phyloP scores from a whole-genome alignment of 2,329 filamentous ascomycete genomes.

The Aspergillus pseudoviridinutans region DNA sequence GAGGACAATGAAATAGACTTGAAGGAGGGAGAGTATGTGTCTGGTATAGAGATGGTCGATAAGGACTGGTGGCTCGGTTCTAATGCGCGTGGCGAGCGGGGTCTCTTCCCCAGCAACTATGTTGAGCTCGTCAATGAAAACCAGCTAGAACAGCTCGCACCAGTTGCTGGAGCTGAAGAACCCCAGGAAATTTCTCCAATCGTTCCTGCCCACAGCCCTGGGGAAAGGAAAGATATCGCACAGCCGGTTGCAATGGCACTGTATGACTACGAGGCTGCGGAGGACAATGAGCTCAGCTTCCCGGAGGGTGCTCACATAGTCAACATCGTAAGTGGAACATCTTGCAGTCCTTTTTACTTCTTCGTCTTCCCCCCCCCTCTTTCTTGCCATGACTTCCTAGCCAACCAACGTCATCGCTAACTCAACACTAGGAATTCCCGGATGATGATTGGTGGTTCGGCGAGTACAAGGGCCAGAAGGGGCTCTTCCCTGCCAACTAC shows the following conservation, averaged over 20 bases:
- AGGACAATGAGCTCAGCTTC: conserved; percentile 85
- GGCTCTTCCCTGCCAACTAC: conserved; percentile 68
- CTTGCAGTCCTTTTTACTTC: not conserved
- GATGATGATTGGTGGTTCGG: conserved; percentile 99
- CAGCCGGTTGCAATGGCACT: conserved; percentile 74
- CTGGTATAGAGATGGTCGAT: conserved; percentile 94
- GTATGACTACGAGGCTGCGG: conserved; percentile 95
- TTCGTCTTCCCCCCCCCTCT: not conserved
- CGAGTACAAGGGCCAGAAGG: conserved; percentile 70
- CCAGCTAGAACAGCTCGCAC: conserved; percentile 14
- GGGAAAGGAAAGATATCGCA: conserved; percentile 29
- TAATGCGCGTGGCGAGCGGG: conserved; percentile 77
- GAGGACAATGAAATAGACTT: conserved; percentile 97
- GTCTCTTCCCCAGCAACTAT: conserved; percentile 96
- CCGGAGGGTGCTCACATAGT: conserved; percentile 81
- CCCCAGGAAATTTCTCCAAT: conserved; percentile 31
- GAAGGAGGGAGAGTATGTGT: conserved; percentile 80
- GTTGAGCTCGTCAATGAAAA: conserved; percentile 76
- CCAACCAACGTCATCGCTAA: conserved; percentile 18
- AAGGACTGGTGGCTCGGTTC: conserved; percentile 99
- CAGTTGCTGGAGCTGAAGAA: conserved; percentile 29
- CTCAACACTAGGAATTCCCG: conserved; percentile 69
- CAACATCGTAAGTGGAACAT: conserved; percentile 59
- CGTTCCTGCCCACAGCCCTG: conserved; percentile 32
- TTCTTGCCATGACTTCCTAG: not conserved